Percentiles rank a stretch among this genome's conserved stretches.
Evolutionary conservation across 2,329 filamentous ascomycete genomes (phyloP).

Genomic region (Aspergillus sp.): DNA sequence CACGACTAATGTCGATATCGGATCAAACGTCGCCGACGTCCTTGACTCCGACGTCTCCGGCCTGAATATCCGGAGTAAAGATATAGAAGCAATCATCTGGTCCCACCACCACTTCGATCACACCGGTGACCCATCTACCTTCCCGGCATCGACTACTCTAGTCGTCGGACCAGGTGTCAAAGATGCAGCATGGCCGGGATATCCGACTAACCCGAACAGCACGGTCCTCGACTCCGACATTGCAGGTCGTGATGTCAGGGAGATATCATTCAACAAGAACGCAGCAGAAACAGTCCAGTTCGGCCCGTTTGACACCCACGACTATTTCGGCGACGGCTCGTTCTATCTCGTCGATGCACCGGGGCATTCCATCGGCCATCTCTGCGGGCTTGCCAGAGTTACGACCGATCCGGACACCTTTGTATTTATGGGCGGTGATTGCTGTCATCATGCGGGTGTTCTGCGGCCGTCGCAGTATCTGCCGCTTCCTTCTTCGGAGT

Average conservation of each 20-base stretch:
- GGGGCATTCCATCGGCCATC: background rate
- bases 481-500: background rate
- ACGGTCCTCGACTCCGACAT: constrained; percentile 1
- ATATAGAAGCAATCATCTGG: constrained; percentile 1
- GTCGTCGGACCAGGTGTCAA: constrained; percentile 7
- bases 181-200: constrained; percentile 1
- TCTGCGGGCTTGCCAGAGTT: background rate
- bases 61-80: background rate
- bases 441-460: background rate
- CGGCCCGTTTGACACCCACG: constrained; percentile 15
- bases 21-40: background rate
- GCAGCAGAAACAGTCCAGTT: constrained; percentile 3
- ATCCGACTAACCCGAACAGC: background rate
- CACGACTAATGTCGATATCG: background rate
- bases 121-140: constrained; percentile 11
- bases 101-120: constrained; percentile 17
- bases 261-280: background rate
- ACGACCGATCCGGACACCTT: background rate
- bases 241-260: background rate
- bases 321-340: constrained; percentile 50
- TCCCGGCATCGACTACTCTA: constrained; percentile 4
- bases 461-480: background rate
- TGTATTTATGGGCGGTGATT: background rate
- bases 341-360: constrained; percentile 46
- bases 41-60: background rate